These are phyloP conservation scores for Boeremia exigua DNA, from an alignment of 2,329 filamentous ascomycete genomes.

Conservation along the genomic window DNA sequence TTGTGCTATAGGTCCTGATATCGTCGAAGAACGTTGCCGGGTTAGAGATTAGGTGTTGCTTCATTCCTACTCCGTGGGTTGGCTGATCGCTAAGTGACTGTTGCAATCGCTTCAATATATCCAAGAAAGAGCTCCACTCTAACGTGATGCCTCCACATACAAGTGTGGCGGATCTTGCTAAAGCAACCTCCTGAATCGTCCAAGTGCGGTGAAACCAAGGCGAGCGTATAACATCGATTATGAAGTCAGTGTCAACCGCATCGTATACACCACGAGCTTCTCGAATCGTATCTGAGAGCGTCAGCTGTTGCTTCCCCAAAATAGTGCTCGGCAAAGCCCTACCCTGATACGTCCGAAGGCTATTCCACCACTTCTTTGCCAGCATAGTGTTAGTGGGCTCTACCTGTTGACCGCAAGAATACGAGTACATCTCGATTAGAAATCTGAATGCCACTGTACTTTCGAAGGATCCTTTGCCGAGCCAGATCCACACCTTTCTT, in stretches of 20 bases:
- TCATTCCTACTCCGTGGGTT: too few species aligned
- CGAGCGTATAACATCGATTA: background rate
- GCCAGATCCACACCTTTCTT: background rate
- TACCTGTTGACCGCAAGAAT: background rate
- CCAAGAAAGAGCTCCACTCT: background rate
- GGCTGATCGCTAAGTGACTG: too few species aligned
- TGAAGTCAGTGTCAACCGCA: background rate
- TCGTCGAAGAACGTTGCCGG: background rate
- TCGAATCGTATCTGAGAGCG: background rate
- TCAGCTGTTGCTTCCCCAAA: background rate
- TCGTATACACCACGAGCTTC: background rate
- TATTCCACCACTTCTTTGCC: background rate
- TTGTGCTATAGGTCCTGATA: background rate
- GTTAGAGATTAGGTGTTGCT: background rate
- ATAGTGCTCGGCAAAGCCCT: too few species aligned
- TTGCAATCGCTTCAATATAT: background rate
- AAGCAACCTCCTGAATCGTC: slow-evolving; percentile 12
- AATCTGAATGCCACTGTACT: background rate
- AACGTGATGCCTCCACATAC: background rate
- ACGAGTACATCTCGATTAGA: background rate
- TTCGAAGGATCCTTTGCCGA: background rate
- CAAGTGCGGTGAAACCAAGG: slow-evolving; percentile 13
- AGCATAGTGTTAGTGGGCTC: background rate
- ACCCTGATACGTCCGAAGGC: background rate
- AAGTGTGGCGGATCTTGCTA: background rate